phyloP scores from a whole-genome alignment of 1,139 yeast species.

The Candida sanyaensis region DNA sequence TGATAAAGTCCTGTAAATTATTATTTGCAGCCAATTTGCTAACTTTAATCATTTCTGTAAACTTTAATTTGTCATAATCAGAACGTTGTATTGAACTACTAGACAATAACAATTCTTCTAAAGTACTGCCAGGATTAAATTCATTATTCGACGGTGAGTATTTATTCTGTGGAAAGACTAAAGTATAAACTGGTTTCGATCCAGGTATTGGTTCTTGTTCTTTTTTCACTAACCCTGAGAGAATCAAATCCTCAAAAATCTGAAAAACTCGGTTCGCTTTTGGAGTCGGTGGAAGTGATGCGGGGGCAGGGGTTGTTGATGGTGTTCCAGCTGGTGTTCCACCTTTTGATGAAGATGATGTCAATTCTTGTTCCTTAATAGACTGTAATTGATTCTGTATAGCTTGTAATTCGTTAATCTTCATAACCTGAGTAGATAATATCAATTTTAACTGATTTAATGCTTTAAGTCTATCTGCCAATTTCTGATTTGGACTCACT shows the following conservation, averaged over 20 bases:
- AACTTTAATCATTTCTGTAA: constrained; percentile 30
- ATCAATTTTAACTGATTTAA: constrained; percentile 44
- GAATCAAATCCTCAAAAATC: constrained; percentile 34
- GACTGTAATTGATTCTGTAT: constrained; percentile 34
- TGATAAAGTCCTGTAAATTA: constrained; percentile 40
- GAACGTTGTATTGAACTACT: constrained; percentile 25
- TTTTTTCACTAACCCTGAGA: constrained; percentile 39
- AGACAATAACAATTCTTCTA: constrained; percentile 34
- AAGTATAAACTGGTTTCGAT: constrained; percentile 37
- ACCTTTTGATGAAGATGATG: constrained; percentile 7
- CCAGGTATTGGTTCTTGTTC: constrained; percentile 49
- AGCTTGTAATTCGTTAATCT: constrained; percentile 41
- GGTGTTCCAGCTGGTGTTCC: constrained; percentile 15
- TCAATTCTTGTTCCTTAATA: constrained; percentile 35
- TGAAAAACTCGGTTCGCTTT: constrained; percentile 14
- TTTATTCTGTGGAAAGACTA: constrained; percentile 39
- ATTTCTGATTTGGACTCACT: constrained; percentile 35
- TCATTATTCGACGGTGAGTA: constrained; percentile 21
- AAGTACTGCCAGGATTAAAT: constrained; percentile 23
- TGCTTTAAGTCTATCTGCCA: constrained; percentile 41
- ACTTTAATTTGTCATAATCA: constrained; percentile 32
- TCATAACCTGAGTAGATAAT: constrained; percentile 40
- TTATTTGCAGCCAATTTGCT: constrained; percentile 18
- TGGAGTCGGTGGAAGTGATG: constrained; percentile 13
- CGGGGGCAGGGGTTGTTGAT: constrained; percentile 14